Evolutionary conservation across 73 alveolate genomes (phyloP).

Genomic region (Paramecium octaurelia): DNA sequence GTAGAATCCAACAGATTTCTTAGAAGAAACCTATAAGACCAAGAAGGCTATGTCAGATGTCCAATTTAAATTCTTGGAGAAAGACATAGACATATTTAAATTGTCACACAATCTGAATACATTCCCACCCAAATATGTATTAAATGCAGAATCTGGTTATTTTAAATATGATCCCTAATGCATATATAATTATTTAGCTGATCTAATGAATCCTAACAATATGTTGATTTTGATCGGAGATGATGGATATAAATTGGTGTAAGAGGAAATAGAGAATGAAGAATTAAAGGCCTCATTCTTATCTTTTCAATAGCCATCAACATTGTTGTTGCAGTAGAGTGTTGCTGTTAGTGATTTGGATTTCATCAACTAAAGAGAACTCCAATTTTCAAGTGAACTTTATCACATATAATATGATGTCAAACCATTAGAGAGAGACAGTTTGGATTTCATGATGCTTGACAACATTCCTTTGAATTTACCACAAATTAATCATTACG

Average conservation of each 20-base stretch:
- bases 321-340: not conserved
- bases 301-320: not conserved
- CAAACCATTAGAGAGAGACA: not conserved
- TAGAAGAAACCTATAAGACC: not conserved
- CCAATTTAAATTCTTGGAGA: not conserved
- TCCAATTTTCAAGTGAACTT: not conserved
- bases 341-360: not conserved
- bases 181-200: constrained; percentile 18
- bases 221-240: constrained; percentile 13
- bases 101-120: constrained; percentile 12
- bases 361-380: not conserved
- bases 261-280: not conserved
- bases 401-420: not conserved
- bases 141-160: not conserved
- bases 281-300: not conserved
- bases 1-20: not conserved
- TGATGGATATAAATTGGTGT: not conserved
- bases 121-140: not conserved
- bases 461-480: not conserved
- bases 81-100: constrained; percentile 18
- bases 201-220: not conserved
- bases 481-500: not conserved
- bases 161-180: not conserved
- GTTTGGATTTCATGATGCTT: not conserved
- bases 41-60: not conserved